phyloP scores from a whole-genome alignment of 805 yeast species.

The Cyberlindnera euphorbiiphila region DNA sequence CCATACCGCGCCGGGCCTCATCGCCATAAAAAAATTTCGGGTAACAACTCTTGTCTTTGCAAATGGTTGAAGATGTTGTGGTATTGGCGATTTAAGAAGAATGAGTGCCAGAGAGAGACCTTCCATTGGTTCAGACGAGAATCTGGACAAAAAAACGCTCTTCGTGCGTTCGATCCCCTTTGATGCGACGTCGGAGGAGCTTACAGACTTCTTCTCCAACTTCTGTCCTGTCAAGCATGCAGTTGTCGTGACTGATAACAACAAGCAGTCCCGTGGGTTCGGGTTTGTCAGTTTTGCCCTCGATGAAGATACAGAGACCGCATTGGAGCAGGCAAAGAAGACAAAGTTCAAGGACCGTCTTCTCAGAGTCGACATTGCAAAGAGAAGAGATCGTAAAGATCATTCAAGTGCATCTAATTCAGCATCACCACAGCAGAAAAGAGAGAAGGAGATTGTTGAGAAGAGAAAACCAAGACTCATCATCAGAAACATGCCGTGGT shows the following conservation, averaged over 20 bases:
- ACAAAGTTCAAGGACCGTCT: conserved; percentile 60
- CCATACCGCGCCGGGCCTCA: no score
- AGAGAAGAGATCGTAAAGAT: conserved; percentile 77
- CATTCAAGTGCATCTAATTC: background rate
- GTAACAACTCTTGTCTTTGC: no score
- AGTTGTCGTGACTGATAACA: conserved; percentile 76
- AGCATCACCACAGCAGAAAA: background rate
- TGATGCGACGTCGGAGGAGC: conserved; percentile 75
- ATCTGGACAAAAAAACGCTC: conserved; percentile 49
- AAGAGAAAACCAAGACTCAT: conserved; percentile 84
- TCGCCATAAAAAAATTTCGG: conserved; percentile 2
- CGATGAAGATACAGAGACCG: conserved; percentile 79
- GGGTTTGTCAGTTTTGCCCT: conserved; percentile 89
- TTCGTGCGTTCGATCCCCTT: conserved; percentile 85
- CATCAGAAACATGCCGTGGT: conserved; percentile 94
- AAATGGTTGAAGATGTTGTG: background rate
- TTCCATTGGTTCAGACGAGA: conserved; percentile 21
- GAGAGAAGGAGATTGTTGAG: conserved; percentile 42
- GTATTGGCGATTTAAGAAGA: background rate
- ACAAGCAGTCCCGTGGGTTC: conserved; percentile 82
- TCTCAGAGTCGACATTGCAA: conserved; percentile 81
- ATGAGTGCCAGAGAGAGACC: conserved; percentile 15
- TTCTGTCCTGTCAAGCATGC: conserved; percentile 96
- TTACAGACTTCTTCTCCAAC: conserved; percentile 82
- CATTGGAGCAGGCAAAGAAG: conserved; percentile 64